Evolutionary conservation across 371 early-diverging fungal species (phyloP), one percentile per base, ranked within the genome.

Genomic region (Zychaea mexicana): DNA sequence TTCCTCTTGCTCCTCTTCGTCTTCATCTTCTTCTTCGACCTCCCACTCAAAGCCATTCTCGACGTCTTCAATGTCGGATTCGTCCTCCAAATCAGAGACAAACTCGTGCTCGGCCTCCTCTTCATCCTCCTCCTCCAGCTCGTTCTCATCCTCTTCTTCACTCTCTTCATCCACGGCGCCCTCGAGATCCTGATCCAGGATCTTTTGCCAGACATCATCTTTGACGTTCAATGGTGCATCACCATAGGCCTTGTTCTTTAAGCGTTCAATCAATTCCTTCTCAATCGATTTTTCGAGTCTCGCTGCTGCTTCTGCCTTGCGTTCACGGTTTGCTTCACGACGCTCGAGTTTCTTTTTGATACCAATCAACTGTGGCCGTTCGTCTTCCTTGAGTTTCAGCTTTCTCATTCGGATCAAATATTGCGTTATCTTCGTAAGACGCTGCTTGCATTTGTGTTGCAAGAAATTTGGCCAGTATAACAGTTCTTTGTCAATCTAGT

Each of bases 371-470:
- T 90, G 91, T 56, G 93, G 90, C 62, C 88, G 76, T 62, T 73
- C 82, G 60, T 78, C 84, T 71, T 91, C 91, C 78, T 95, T 96
- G 49, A 96, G 79, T 70, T 90, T 88, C 68, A 98, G 83, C 71
- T 92, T 90, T 67, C 96, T 87, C 93, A 96, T 96, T 75, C 96
- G 90, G 71, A 96, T 94, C 53, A 99, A 83, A 72, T 95, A 96
- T 77, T 99, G 98, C 39, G 95, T 96, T 61, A 99, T 92, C 82
- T 96, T 97, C 32, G 99, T 98, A 53, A 97, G 75, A 62, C 99
- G 92, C 73, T 99, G 98, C 78, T 99, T 99, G 85, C 99, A 99
- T 78, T 96, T 97, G 85, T 99, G 96, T 67, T 94, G 86, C 65
- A 92, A 76, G 77, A 93, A 93, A 62, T 88, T 81, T 64, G 97